Evolutionary conservation across 306 rosid genomes (phyloP).

Genomic region (Erythrophleum fordii): DNA sequence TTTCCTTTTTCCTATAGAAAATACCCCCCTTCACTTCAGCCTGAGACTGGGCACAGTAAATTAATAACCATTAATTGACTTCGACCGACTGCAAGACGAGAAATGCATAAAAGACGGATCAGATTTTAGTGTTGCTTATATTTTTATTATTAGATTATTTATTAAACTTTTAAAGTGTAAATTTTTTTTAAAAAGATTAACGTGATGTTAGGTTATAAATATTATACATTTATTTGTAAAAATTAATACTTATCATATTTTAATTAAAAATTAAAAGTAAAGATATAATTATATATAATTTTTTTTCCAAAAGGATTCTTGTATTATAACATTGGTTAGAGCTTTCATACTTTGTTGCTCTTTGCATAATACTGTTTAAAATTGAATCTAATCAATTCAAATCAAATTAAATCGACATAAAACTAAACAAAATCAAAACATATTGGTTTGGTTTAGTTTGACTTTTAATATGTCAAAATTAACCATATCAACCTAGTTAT

Average conservation of each 20-base stretch:
- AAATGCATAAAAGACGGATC: neutral
- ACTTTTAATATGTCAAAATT: no score
- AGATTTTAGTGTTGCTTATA: no score
- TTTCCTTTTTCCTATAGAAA: neutral
- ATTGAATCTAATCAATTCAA: no score
- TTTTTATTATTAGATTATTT: no score
- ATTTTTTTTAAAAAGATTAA: no score
- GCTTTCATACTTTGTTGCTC: neutral
- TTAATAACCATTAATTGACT: neutral
- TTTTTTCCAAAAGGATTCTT: neutral
- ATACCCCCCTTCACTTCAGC: neutral
- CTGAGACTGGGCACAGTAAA: neutral
- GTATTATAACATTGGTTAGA: neutral
- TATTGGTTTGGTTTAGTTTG: no score
- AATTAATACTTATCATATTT: neutral
- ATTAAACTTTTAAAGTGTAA: neutral
- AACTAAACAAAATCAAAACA: no score
- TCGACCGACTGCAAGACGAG: neutral
- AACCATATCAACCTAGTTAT: no score
- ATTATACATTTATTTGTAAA: neutral
- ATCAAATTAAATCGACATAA: no score
- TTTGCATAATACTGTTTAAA: no score
- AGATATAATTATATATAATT: no score
- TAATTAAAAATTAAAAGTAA: neutral
- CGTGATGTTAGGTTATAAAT: neutral